Base-by-base conservation (phyloP, 768 basidiomycete genomes). In the Boletus insuetus region DNA sequence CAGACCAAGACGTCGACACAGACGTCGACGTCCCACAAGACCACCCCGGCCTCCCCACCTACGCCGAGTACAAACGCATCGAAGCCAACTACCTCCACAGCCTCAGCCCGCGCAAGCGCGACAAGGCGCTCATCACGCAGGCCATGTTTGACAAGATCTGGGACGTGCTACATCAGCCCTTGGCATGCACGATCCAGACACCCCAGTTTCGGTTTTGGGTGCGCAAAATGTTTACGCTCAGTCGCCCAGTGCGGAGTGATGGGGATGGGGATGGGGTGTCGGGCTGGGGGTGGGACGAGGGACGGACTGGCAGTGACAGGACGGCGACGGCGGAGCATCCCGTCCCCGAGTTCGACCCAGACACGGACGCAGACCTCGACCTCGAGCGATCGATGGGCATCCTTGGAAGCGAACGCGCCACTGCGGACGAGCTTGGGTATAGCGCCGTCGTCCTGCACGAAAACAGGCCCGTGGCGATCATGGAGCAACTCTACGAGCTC, bases 141-240 rank as follows among this genome's bases (percentile, higher is more conserved):
- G 71, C 71, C 32, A 76, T 86, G 77, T 89, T 89, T 65, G 85
- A 86, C 73, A 74, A 82, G 43, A 84, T 91, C 69, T 85, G 86
- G 80, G 79, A 82, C 59, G 83, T 87, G 20, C 74, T 91, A 24
- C 77, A 80, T 37, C 71, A 79, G 51, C 82, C 83, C 7, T 75
- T 78, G 1, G 68, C 74, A 26, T 74, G 74, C 22, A 74, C 76
- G 55, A 55, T 77, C 49, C 71, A 69, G 41, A 84, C 81, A 3
- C 79, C 88, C 1, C 87, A 90, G 64, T 91, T 91, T 68, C 80
- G 87, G 40, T 89, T 85, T 70, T 91, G 89, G 89, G 89, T 84
- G 13, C 84, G 88, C 63, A 89, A 88, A 75, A 91, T 87, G 84
- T 92, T 92, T 66, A 74, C 70, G 42, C 62, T 86, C 8, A 76